Evolutionary conservation across 2,329 filamentous ascomycete species (phyloP).

Genomic region (Alternaria sp.): DNA sequence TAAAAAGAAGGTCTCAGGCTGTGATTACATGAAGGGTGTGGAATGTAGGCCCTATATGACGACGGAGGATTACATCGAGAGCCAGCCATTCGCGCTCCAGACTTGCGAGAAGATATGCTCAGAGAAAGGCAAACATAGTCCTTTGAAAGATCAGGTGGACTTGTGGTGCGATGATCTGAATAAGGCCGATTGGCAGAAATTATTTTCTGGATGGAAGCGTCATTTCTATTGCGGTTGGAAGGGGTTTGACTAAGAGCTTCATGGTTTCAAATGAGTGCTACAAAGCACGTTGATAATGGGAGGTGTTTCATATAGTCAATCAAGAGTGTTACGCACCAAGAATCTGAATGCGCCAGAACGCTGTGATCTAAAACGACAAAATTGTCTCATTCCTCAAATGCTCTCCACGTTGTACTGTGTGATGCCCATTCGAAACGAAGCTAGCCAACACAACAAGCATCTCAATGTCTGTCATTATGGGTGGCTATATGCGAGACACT

Average conservation of each 20-base stretch:
- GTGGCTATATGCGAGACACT: no score
- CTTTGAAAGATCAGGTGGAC: background rate
- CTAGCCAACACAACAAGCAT: background rate
- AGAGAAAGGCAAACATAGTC: background rate
- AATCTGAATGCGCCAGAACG: background rate
- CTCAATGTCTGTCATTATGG: no score
- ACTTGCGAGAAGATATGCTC: conserved; percentile 9
- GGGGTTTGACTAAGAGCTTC: conserved; percentile 12
- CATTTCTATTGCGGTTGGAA: conserved; percentile 15
- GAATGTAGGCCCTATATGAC: conserved; percentile 17
- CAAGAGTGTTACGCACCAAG: background rate
- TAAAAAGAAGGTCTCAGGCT: conserved; percentile 13
- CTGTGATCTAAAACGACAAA: background rate
- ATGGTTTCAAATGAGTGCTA: background rate
- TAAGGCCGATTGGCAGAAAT: conserved; percentile 10
- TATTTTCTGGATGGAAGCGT: conserved; percentile 14
- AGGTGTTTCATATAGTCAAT: background rate
- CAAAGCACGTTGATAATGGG: background rate
- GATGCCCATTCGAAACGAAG: background rate
- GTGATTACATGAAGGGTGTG: background rate
- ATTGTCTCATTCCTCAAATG: background rate
- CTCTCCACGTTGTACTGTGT: background rate
- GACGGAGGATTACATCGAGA: conserved; percentile 22
- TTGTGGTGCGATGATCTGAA: conserved; percentile 25
- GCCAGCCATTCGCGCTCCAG: conserved; percentile 10